Conservation (phyloP, 352 stramenopile genomes). For the Phytophthora capsici region DNA sequence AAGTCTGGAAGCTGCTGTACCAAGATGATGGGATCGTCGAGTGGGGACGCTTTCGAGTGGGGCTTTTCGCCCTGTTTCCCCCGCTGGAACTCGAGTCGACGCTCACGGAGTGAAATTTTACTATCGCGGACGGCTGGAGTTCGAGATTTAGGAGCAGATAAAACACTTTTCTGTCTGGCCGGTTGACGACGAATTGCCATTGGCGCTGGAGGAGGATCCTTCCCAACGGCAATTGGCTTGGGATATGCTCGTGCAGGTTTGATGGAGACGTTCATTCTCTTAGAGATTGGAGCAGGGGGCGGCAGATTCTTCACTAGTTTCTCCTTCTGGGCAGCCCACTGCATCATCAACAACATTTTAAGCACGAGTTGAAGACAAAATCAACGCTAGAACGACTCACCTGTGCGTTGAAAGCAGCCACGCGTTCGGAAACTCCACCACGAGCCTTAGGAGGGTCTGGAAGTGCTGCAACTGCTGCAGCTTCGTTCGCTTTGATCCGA, state of each 20-base stretch:
- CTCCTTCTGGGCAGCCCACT: conserved; percentile 58
- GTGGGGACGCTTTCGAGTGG: conserved; percentile 24
- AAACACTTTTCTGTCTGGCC: conserved; percentile 16
- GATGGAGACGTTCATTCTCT: conserved; percentile 8
- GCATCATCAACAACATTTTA: background rate
- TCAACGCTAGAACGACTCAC: conserved; percentile 16
- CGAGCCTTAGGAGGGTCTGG: conserved; percentile 22
- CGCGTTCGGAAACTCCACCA: conserved; percentile 36
- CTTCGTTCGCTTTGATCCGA: conserved; percentile 22
- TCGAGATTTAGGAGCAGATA: conserved; percentile 16
- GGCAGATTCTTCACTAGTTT: conserved; percentile 38
- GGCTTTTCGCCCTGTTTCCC: conserved; percentile 40
- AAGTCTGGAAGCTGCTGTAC: conserved; percentile 71
- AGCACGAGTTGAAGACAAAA: background rate
- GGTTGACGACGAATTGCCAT: conserved; percentile 17
- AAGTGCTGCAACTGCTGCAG: conserved; percentile 30
- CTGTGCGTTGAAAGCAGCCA: conserved; percentile 68
- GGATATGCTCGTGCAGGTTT: conserved; percentile 23
- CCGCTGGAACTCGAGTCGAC: conserved; percentile 37
- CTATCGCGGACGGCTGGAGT: background rate
- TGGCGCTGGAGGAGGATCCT: conserved; percentile 20
- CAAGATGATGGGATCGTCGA: conserved; percentile 75
- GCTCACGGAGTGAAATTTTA: conserved; percentile 30
- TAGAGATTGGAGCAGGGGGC: conserved; percentile 24
- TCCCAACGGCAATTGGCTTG: conserved; percentile 22